Evolutionary conservation across 2,329 filamentous ascomycete species (phyloP).

Genomic region (Fusarium kyushuense): DNA sequence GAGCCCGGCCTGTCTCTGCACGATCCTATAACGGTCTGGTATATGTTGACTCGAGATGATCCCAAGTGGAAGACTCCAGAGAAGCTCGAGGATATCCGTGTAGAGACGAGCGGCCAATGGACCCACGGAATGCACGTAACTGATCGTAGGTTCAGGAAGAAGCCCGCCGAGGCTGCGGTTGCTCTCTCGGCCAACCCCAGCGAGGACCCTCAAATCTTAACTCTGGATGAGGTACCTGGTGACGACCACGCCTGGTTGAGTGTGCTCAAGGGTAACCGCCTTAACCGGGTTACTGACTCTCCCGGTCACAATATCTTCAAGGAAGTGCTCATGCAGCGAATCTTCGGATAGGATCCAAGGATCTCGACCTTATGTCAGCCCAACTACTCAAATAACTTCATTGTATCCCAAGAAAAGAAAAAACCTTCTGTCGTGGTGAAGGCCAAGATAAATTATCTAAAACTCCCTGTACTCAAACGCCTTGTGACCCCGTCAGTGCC

Average conservation of each 20-base stretch:
- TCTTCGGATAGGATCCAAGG: constrained; percentile 64
- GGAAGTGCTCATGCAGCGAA: constrained; percentile 70
- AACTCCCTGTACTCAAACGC: constrained; percentile 49
- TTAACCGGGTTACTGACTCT: constrained; percentile 77
- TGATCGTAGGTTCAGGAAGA: constrained; percentile 74
- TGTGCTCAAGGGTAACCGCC: constrained; percentile 78
- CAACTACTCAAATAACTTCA: constrained; percentile 27
- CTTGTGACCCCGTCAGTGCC: constrained; percentile 37
- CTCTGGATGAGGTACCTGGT: constrained; percentile 68
- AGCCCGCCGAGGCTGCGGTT: constrained; percentile 60
- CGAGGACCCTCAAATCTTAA: constrained; percentile 56
- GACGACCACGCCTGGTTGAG: constrained; percentile 85
- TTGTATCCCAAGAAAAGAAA: constrained; percentile 16
- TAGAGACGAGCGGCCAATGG: constrained; percentile 95
- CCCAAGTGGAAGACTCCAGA: constrained; percentile 68
- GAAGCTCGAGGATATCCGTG: constrained; percentile 81
- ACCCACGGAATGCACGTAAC: constrained; percentile 90
- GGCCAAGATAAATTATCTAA: constrained; percentile 45
- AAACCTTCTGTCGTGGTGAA: constrained; percentile 36
- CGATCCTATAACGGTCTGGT: constrained; percentile 84
- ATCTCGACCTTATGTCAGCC: constrained; percentile 32
- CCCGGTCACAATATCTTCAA: constrained; percentile 78
- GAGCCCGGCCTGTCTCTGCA: constrained; percentile 76
- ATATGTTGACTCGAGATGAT: constrained; percentile 73
- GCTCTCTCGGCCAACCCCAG: constrained; percentile 57